These are phyloP conservation scores for Excoecaria cochinchinensis DNA, from an alignment of 345 rosid species.

Conservation along the genomic window DNA sequence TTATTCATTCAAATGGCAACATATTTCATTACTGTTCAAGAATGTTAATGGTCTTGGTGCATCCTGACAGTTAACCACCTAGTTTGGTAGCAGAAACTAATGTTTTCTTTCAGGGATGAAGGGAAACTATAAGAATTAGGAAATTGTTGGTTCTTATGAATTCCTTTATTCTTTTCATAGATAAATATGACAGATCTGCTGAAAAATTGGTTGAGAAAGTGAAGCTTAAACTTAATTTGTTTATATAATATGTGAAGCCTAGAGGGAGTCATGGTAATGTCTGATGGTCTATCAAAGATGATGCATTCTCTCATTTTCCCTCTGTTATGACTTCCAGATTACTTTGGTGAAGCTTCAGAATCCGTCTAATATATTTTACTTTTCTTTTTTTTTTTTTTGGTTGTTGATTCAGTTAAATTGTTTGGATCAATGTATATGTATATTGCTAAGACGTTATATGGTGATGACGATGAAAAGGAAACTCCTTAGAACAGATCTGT, in stretches of 20 bases:
- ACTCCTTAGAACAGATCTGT: slow-evolving; percentile 41
- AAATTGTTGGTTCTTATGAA: not conserved
- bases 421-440: slow-evolving; percentile 44
- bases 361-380: no score
- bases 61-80: not conserved
- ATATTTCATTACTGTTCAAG: not conserved
- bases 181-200: not conserved
- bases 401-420: slow-evolving; percentile 12
- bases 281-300: not conserved
- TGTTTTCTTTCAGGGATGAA: not conserved
- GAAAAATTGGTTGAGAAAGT: not conserved
- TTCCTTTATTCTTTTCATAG: not conserved
- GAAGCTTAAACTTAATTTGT: not conserved
- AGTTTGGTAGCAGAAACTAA: not conserved
- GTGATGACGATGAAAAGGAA: slow-evolving; percentile 70
- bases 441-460: slow-evolving; percentile 81
- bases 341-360: slow-evolving; percentile 7
- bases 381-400: slow-evolving; percentile 1
- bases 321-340: not conserved
- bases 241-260: not conserved
- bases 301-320: no score
- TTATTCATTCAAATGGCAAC: not conserved
- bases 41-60: not conserved
- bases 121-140: not conserved
- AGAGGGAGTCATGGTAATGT: not conserved